A percentile compares a stretch with the other conserved stretches of the same genome.
Evolutionary conservation across 2,329 filamentous ascomycete genomes (phyloP).

Genomic region (Plectosphaerella cucumerina): DNA sequence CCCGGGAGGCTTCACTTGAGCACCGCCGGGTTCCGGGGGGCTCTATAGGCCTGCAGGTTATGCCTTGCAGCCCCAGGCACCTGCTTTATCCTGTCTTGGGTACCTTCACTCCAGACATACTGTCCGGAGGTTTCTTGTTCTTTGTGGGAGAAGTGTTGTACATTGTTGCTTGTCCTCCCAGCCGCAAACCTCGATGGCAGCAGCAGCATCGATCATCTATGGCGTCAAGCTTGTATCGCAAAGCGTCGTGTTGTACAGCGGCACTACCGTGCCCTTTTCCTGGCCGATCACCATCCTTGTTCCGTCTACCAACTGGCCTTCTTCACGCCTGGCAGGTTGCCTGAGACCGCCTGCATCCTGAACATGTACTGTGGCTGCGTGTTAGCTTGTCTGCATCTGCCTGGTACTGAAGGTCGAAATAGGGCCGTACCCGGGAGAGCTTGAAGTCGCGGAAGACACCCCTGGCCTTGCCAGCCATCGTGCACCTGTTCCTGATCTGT

Average conservation of each 20-base stretch:
- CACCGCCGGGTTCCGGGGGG: too few relatives aligned
- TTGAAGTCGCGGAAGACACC: slow-evolving; percentile 93
- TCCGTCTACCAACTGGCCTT: slow-evolving; percentile 85
- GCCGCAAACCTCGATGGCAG: neutral
- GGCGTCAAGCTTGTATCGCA: neutral
- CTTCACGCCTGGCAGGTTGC: slow-evolving; percentile 85
- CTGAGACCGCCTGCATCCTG: slow-evolving; percentile 79
- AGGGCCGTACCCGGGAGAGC: slow-evolving; percentile 71
- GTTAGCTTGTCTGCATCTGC: slow-evolving; percentile 12
- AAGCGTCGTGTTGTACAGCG: neutral
- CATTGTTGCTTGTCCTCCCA: slow-evolving; percentile 3
- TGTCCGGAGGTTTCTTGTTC: too few relatives aligned
- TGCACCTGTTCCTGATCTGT: slow-evolving; percentile 91
- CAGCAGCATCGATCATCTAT: neutral
- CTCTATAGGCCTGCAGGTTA: too few relatives aligned
- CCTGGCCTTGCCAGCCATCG: slow-evolving; percentile 82
- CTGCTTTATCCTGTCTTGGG: too few relatives aligned
- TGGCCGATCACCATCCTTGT: neutral
- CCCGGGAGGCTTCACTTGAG: too few relatives aligned
- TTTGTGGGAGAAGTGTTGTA: slow-evolving; percentile 3
- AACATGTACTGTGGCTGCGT: slow-evolving; percentile 73
- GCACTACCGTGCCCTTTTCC: neutral
- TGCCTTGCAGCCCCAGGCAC: too few relatives aligned
- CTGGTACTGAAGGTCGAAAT: slow-evolving; percentile 12
- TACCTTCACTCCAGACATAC: too few relatives aligned